Percentiles rank a stretch among this genome's conserved stretches.
Evolutionary conservation across 176 grass and related monocot species (phyloP).

Genomic region (Triticum dicoccoides): DNA sequence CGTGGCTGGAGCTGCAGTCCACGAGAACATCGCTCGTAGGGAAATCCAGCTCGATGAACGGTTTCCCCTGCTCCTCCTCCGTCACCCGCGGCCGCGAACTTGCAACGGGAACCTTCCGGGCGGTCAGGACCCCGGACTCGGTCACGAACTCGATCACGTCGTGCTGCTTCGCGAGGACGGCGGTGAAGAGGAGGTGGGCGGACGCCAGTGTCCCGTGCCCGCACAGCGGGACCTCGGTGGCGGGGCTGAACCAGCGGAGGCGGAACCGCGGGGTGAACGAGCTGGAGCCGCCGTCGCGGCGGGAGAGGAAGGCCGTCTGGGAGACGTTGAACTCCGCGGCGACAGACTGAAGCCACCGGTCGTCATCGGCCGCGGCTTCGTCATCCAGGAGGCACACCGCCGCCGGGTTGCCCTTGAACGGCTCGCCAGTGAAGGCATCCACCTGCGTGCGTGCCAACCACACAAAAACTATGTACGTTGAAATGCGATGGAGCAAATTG

Average conservation of each 20-base stretch:
- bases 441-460: conserved; percentile 39
- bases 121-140: conserved; percentile 50
- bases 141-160: conserved; percentile 51
- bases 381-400: conserved; percentile 38
- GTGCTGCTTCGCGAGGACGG: conserved; percentile 29
- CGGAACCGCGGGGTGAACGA: conserved; percentile 30
- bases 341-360: conserved; percentile 62
- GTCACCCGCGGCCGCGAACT: not conserved
- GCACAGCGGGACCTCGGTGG: conserved; percentile 39
- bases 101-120: conserved; percentile 38
- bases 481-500: not conserved
- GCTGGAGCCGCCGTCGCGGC: not conserved
- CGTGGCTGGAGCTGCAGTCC: conserved; percentile 18
- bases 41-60: conserved; percentile 67
- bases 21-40: conserved; percentile 35
- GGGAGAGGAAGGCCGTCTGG: conserved; percentile 39
- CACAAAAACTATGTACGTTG: not conserved
- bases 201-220: conserved; percentile 64
- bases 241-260: conserved; percentile 69
- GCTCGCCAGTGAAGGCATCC: conserved; percentile 50
- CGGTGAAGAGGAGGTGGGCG: conserved; percentile 50
- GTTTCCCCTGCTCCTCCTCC: conserved; percentile 7
- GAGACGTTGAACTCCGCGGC: conserved; percentile 73
- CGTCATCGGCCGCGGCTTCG: conserved; percentile 3
- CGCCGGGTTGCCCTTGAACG: conserved; percentile 76